These are phyloP conservation scores for Endogone sp. DNA, from an alignment of 192 early-diverging fungal species.

Conservation along the genomic window DNA sequence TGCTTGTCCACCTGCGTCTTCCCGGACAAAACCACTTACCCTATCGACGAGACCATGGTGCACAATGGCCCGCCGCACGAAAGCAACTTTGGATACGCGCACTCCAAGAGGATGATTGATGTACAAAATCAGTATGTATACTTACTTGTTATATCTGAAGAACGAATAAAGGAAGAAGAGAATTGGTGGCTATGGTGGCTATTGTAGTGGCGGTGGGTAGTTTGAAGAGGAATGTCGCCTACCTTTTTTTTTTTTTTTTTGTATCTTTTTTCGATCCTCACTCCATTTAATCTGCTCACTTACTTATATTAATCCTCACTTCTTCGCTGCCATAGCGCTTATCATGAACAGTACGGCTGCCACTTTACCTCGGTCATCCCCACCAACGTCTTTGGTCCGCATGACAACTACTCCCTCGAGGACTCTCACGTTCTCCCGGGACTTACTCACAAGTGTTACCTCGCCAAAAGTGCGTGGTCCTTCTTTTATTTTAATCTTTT, in stretches of 20 bases:
- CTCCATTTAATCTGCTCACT: background rate
- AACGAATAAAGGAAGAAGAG: too few relatives aligned
- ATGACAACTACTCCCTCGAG: slow-evolving; percentile 76
- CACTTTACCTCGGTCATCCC: slow-evolving; percentile 78
- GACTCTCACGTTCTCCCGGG: slow-evolving; percentile 80
- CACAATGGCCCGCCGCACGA: slow-evolving; percentile 78
- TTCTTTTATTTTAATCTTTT: background rate
- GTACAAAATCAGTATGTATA: slow-evolving; percentile 64
- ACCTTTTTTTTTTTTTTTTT: too few relatives aligned
- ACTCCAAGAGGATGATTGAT: slow-evolving; percentile 83
- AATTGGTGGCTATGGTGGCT: too few relatives aligned
- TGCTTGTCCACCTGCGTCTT: slow-evolving; percentile 85
- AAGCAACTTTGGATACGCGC: slow-evolving; percentile 80
- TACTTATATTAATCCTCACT: background rate
- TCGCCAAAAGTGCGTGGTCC: slow-evolving; percentile 63
- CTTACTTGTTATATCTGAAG: background rate
- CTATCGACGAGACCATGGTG: slow-evolving; percentile 84
- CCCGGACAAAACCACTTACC: slow-evolving; percentile 79
- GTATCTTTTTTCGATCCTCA: too few relatives aligned
- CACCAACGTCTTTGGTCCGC: slow-evolving; percentile 79
- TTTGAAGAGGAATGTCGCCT: too few relatives aligned
- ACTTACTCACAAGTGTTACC: slow-evolving; percentile 76
- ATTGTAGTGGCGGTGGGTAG: too few relatives aligned
- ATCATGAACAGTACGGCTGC: slow-evolving; percentile 75
- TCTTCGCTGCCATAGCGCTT: slow-evolving; percentile 43